These are phyloP conservation scores for Lepidopterella palustris DNA, from an alignment of 495 filamentous ascomycete genomes.

Conservation along the genomic window DNA sequence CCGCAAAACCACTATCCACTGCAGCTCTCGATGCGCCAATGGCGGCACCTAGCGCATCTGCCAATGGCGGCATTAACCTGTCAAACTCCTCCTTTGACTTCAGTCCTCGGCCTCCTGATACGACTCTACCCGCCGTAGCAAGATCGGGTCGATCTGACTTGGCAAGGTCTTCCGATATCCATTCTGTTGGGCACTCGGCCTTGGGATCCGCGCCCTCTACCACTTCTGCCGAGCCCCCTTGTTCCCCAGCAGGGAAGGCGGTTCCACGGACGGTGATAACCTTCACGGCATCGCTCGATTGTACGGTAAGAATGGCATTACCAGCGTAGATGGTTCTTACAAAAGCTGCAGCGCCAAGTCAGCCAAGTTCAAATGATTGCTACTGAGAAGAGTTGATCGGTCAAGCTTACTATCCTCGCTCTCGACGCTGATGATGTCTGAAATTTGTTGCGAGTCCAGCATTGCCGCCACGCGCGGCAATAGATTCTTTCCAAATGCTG, in stretches of 20 bases:
- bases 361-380: constrained; percentile 22
- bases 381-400: neutral
- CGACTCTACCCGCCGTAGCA: constrained; percentile 76
- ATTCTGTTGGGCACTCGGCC: constrained; percentile 63
- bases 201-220: constrained; percentile 70
- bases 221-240: constrained; percentile 49
- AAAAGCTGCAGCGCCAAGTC: constrained; percentile 67
- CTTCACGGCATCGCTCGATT: constrained; percentile 80
- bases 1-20: constrained; percentile 96
- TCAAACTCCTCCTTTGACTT: constrained; percentile 98
- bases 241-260: constrained; percentile 63
- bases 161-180: constrained; percentile 88
- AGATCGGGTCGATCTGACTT: constrained; percentile 95
- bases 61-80: constrained; percentile 79
- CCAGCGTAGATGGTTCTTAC: constrained; percentile 96
- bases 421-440: constrained; percentile 81
- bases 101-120: constrained; percentile 88
- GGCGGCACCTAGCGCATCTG: constrained; percentile 85
- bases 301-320: constrained; percentile 95
- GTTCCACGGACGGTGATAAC: constrained; percentile 88
- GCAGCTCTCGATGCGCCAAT: constrained; percentile 92
- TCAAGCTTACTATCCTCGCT: constrained; percentile 68
- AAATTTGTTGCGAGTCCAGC: constrained; percentile 86
- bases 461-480: constrained; percentile 94
- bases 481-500: constrained; percentile 93